Percentiles rank a stretch among this genome's conserved stretches.
phyloP scores from a whole-genome alignment of 2,329 filamentous ascomycete genomes.

The Rachicladosporium sp. region DNA sequence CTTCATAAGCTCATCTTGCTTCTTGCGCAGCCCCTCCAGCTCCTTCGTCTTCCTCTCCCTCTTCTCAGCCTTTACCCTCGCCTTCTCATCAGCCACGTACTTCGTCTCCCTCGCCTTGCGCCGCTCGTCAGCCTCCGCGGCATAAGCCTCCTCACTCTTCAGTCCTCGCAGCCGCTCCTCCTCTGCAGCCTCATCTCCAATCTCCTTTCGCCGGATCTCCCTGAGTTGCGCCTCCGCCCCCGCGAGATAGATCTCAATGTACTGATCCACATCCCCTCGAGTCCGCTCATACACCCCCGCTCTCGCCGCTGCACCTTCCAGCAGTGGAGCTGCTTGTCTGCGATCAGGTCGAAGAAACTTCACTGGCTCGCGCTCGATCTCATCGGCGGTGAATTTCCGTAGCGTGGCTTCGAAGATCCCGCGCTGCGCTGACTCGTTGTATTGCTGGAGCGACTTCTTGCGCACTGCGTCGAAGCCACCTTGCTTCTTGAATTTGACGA shows the following conservation, averaged over 20 bases:
- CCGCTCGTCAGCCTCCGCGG: conserved; percentile 50
- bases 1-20: conserved; percentile 31
- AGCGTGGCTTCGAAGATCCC: conserved; percentile 24
- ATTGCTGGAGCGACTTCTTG: conserved; percentile 65
- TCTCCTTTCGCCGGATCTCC: conserved; percentile 52
- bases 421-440: conserved; percentile 42
- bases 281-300: conserved; percentile 64
- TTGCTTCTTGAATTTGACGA: conserved; percentile 78
- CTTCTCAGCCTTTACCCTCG: conserved; percentile 46
- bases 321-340: conserved; percentile 59
- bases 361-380: conserved; percentile 60
- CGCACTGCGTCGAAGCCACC: conserved; percentile 69
- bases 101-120: conserved; percentile 49
- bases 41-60: conserved; percentile 47
- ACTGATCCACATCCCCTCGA: conserved; percentile 51
- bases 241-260: conserved; percentile 52
- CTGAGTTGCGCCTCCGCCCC: conserved; percentile 60
- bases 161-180: conserved; percentile 53
- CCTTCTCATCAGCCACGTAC: conserved; percentile 46
- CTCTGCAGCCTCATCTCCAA: conserved; percentile 56
- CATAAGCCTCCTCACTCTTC: conserved; percentile 65
- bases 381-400: conserved; percentile 50
- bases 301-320: conserved; percentile 67
- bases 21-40: conserved; percentile 38
- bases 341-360: conserved; percentile 61